Evolutionary conservation across 768 basidiomycete species (phyloP).

Genomic region (Russula griseocarnosa): DNA sequence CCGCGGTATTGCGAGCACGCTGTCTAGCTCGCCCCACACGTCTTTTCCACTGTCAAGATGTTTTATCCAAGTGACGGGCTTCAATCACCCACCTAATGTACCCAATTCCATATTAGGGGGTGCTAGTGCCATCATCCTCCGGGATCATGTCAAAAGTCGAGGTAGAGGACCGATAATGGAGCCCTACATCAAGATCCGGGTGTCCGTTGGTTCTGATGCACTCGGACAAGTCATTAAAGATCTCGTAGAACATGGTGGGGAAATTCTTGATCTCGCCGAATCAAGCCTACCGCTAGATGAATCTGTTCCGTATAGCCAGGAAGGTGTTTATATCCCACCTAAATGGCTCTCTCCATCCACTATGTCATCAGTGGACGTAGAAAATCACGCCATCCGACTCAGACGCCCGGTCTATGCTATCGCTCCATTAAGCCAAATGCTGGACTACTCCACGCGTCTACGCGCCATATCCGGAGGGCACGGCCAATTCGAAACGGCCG

Average conservation of each 20-base stretch:
- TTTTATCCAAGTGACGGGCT: slow-evolving; percentile 49
- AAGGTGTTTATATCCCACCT: slow-evolving; percentile 74
- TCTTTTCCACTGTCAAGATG: slow-evolving; percentile 65
- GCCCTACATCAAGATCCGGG: slow-evolving; percentile 67
- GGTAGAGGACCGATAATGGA: slow-evolving; percentile 75
- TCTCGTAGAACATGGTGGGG: slow-evolving; percentile 79
- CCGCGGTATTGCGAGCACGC: slow-evolving; percentile 63
- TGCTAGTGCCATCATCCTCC: slow-evolving; percentile 60
- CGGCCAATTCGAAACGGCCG: slow-evolving; percentile 73
- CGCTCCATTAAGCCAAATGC: slow-evolving; percentile 76
- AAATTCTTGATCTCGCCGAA: slow-evolving; percentile 61
- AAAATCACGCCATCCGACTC: slow-evolving; percentile 34
- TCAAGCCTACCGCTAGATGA: slow-evolving; percentile 40
- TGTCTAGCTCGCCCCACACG: slow-evolving; percentile 77
- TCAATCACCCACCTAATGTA: slow-evolving; percentile 42
- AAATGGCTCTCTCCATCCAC: slow-evolving; percentile 69
- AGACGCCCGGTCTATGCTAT: slow-evolving; percentile 67
- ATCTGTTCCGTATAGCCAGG: slow-evolving; percentile 45
- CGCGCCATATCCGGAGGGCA: slow-evolving; percentile 81
- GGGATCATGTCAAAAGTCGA: slow-evolving; percentile 54
- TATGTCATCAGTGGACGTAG: slow-evolving; percentile 32
- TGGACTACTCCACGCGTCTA: slow-evolving; percentile 74
- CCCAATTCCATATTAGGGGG: slow-evolving; percentile 56
- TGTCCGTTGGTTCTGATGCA: slow-evolving; percentile 60
- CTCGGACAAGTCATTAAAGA: slow-evolving; percentile 80